Percentiles rank a stretch among this genome's conserved stretches.
phyloP scores from a whole-genome alignment of 2,329 filamentous ascomycete genomes.

The Colletotrichum cuscutae region DNA sequence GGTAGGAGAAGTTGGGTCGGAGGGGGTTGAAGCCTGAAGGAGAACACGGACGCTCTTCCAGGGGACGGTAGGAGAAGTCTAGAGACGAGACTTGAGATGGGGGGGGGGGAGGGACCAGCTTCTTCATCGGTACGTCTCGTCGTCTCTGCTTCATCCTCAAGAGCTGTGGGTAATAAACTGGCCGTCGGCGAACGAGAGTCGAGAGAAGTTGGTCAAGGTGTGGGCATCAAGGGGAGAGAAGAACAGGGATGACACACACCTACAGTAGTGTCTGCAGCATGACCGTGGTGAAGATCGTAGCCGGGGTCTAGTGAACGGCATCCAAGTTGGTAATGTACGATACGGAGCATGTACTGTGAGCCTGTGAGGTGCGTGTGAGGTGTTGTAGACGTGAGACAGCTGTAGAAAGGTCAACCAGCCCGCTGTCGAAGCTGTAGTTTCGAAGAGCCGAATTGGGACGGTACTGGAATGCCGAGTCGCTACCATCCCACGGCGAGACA shows the following conservation, averaged over 20 bases:
- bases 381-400: conserved; percentile 21
- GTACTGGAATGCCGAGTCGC: not conserved
- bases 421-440: conserved; percentile 23
- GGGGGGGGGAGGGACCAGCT: conserved; percentile 1
- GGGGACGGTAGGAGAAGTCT: not conserved
- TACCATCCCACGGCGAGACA: conserved; percentile 2
- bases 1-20: not conserved
- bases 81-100: conserved; percentile 17
- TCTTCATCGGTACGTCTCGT: not conserved
- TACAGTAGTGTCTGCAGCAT: not conserved
- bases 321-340: not conserved
- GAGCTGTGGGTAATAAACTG: conserved; percentile 2
- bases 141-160: conserved; percentile 16
- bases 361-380: not conserved
- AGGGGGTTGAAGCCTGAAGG: not conserved
- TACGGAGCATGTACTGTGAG: too few species aligned
- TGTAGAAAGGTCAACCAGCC: conserved; percentile 3
- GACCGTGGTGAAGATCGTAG: conserved; percentile 16
- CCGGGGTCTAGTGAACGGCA: not conserved
- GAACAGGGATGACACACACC: conserved; percentile 3
- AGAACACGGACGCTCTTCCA: not conserved
- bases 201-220: not conserved
- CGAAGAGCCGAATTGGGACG: conserved; percentile 22
- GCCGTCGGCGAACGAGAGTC: conserved; percentile 18
- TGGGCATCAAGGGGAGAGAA: conserved; percentile 4